Conservation (phyloP, 768 basidiomycete species). For the Trametes elegans region DNA sequence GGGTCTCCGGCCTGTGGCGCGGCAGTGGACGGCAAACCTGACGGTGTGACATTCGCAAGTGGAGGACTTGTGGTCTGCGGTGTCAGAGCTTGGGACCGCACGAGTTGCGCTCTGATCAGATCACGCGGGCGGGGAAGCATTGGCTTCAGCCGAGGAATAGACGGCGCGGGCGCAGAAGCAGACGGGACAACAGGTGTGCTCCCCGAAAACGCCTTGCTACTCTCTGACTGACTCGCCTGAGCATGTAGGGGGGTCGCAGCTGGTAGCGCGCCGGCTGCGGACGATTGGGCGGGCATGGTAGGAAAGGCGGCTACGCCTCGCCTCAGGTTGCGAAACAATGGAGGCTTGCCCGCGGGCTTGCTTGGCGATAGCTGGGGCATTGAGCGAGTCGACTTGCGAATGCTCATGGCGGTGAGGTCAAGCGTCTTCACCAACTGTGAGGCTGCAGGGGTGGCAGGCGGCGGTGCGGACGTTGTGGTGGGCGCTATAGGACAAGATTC, state of each 20-base stretch:
- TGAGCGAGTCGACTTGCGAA: neutral
- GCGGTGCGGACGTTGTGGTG: neutral
- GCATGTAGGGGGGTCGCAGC: neutral
- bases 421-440: neutral
- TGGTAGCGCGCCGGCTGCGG: neutral
- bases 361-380: neutral
- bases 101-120: neutral
- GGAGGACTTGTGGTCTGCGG: neutral
- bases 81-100: too few species aligned
- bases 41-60: too few species aligned
- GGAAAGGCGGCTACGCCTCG: neutral
- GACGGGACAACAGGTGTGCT: neutral
- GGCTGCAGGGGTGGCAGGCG: neutral
- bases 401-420: conserved; percentile 6
- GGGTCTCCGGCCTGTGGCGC: too few species aligned
- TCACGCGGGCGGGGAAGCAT: conserved; percentile 5
- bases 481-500: neutral
- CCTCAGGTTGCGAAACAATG: neutral
- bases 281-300: neutral
- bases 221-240: neutral
- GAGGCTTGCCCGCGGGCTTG: neutral
- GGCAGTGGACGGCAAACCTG: neutral
- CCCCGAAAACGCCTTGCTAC: neutral
- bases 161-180: neutral
- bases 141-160: neutral